A percentile compares a stretch with the other conserved stretches of the same genome.
phyloP scores from a whole-genome alignment of 108 stramenopile species.

The Stephanodiscus minutulus region DNA sequence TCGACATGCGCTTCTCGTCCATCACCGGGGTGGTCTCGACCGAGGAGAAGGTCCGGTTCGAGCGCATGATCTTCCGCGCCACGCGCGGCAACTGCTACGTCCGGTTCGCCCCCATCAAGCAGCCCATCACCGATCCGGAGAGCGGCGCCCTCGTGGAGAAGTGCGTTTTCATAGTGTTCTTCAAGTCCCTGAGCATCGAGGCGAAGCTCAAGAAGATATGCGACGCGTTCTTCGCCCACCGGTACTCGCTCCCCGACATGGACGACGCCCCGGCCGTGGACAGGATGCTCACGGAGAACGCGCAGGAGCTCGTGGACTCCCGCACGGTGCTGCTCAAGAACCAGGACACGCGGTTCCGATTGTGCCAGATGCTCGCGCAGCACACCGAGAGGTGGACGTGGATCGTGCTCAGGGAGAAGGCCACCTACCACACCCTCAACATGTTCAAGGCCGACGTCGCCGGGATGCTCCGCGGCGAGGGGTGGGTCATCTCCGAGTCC shows the following conservation, averaged over 20 bases:
- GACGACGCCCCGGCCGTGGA: conserved; percentile 87
- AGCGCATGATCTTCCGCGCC: conserved; percentile 97
- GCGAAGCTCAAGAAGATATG: conserved; percentile 97
- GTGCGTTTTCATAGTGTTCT: conserved; percentile 97
- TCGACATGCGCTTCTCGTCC: conserved; percentile 95
- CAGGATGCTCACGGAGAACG: conserved; percentile 85
- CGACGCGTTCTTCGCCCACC: conserved; percentile 93
- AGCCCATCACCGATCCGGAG: conserved; percentile 87
- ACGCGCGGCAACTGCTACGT: conserved; percentile 97
- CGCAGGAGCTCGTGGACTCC: conserved; percentile 86
- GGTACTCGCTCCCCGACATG: conserved; percentile 95
- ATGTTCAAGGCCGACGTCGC: conserved; percentile 96
- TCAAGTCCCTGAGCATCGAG: conserved; percentile 93
- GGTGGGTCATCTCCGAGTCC: conserved; percentile 91
- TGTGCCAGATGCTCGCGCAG: conserved; percentile 89
- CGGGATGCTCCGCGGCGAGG: conserved; percentile 97
- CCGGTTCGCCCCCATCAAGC: conserved; percentile 93
- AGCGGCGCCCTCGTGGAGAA: conserved; percentile 83
- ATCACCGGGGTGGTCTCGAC: conserved; percentile 93
- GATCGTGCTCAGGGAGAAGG: conserved; percentile 91
- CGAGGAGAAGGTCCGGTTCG: conserved; percentile 92
- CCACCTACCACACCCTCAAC: conserved; percentile 97
- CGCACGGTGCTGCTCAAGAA: conserved; percentile 94
- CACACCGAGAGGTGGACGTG: conserved; percentile 91
- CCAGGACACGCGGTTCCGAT: conserved; percentile 90